Percentiles rank a stretch among this genome's conserved stretches.
Evolutionary conservation across 768 basidiomycete genomes (phyloP).

Genomic region (Termitomyces titanicus): DNA sequence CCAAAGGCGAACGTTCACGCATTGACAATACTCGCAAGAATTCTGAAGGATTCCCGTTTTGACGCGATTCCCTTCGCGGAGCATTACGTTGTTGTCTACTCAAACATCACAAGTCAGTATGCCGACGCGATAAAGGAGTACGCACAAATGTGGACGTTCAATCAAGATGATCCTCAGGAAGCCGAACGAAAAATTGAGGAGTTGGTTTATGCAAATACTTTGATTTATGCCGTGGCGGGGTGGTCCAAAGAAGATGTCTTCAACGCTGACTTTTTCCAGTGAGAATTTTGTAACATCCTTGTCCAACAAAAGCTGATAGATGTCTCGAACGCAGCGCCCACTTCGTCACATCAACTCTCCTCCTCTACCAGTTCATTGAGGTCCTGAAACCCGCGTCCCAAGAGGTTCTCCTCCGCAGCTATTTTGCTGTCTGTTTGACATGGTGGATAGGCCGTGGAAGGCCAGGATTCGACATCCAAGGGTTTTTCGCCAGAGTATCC

Average conservation of each 20-base stretch:
- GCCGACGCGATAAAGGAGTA: slow-evolving; percentile 39
- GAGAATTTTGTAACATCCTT: background rate
- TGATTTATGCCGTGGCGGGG: slow-evolving; percentile 58
- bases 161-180: slow-evolving; percentile 30
- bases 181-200: slow-evolving; percentile 61
- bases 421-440: slow-evolving; percentile 47
- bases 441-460: slow-evolving; percentile 61
- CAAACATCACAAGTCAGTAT: slow-evolving; percentile 30
- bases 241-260: slow-evolving; percentile 40
- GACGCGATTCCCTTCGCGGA: slow-evolving; percentile 11
- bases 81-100: slow-evolving; percentile 22
- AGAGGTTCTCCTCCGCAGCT: slow-evolving; percentile 51
- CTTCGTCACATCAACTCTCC: slow-evolving; percentile 61
- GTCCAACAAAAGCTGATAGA: background rate
- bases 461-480: slow-evolving; percentile 42
- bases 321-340: slow-evolving; percentile 44
- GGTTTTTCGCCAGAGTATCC: slow-evolving; percentile 39
- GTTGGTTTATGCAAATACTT: slow-evolving; percentile 47
- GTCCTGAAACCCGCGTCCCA: slow-evolving; percentile 39
- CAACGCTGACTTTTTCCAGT: slow-evolving; percentile 47
- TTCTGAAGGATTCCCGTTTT: slow-evolving; percentile 47
- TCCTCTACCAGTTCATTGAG: slow-evolving; percentile 49
- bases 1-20: slow-evolving; percentile 32
- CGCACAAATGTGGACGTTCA: slow-evolving; percentile 40
- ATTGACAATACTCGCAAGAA: slow-evolving; percentile 49